Conservation (phyloP, 2,329 filamentous ascomycete species). For the Coleophoma cylindrospora region DNA sequence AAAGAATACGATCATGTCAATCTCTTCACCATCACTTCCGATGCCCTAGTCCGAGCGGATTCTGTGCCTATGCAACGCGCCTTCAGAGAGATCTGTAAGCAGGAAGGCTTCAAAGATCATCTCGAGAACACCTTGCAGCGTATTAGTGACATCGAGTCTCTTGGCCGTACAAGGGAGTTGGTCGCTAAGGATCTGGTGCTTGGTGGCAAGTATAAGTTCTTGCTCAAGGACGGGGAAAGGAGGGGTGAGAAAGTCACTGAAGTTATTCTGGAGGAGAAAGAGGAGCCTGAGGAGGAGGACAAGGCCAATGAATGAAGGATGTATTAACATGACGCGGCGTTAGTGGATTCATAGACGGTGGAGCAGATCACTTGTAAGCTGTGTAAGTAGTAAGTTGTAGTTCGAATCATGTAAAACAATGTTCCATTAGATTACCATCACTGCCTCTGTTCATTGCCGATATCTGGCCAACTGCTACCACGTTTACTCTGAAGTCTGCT, state of each 20-base stretch:
- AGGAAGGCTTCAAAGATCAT: conserved; percentile 75
- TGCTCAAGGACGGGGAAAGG: conserved; percentile 17
- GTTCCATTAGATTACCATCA: too few relatives aligned
- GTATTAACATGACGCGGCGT: neutral
- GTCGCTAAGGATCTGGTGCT: conserved; percentile 93
- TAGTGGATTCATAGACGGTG: neutral
- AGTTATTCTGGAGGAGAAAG: conserved; percentile 18
- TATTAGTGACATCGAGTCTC: conserved; percentile 87
- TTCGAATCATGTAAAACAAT: too few relatives aligned
- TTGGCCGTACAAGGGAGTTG: conserved; percentile 89
- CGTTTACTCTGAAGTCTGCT: too few relatives aligned
- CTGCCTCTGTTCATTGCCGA: too few relatives aligned
- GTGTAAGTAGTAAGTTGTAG: too few relatives aligned
- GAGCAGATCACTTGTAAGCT: neutral
- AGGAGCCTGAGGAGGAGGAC: conserved; percentile 10
- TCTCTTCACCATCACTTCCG: conserved; percentile 88
- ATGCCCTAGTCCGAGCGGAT: conserved; percentile 83
- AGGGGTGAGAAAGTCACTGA: conserved; percentile 20
- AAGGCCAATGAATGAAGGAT: neutral
- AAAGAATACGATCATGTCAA: conserved; percentile 89
- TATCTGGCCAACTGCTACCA: too few relatives aligned
- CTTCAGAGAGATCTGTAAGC: conserved; percentile 75
- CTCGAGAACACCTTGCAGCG: conserved; percentile 78
- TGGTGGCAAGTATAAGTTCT: conserved; percentile 72
- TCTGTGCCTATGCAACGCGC: conserved; percentile 95